Percentiles rank a stretch among this genome's conserved stretches.
Conservation (phyloP, 2,329 filamentous ascomycete species). For the Rhynchosporium secalis region DNA sequence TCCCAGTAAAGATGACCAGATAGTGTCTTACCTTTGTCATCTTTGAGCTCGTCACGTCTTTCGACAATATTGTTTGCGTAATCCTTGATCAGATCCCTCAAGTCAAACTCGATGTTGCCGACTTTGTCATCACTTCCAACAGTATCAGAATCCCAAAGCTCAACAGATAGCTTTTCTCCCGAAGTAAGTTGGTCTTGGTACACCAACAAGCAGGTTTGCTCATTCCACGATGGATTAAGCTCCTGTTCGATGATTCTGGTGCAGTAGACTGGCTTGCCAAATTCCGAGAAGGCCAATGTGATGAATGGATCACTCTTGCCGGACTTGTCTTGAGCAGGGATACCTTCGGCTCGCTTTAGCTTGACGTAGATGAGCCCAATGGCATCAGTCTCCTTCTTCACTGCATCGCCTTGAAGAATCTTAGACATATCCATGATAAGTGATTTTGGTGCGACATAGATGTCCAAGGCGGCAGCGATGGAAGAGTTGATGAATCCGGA, state of each 20-base stretch:
- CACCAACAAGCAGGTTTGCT: constrained; percentile 26
- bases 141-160: constrained; percentile 29
- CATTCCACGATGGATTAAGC: constrained; percentile 27
- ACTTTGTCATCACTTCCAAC: constrained; percentile 26
- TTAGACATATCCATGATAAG: constrained; percentile 31
- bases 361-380: constrained; percentile 29
- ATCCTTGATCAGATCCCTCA: constrained; percentile 28
- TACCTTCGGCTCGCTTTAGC: constrained; percentile 27
- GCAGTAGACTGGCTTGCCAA: constrained; percentile 28
- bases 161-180: constrained; percentile 27
- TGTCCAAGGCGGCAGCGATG: constrained; percentile 26
- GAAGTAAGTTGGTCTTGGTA: constrained; percentile 29
- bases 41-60: constrained; percentile 20
- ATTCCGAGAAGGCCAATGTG: constrained; percentile 27
- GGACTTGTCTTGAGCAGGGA: constrained; percentile 25
- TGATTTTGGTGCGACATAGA: constrained; percentile 31
- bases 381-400: constrained; percentile 29
- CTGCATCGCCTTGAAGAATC: constrained; percentile 26
- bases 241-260: constrained; percentile 29
- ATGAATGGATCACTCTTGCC: constrained; percentile 31
- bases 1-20: constrained; percentile 27
- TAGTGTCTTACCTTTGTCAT: constrained; percentile 25
- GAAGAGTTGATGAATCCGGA: constrained; percentile 30
- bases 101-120: constrained; percentile 27
- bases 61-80: constrained; percentile 24